A percentile compares a stretch with the other conserved stretches of the same genome.
Conservation (phyloP, 192 early-diverging fungal genomes). For the Rhizophlyctis rosea region DNA sequence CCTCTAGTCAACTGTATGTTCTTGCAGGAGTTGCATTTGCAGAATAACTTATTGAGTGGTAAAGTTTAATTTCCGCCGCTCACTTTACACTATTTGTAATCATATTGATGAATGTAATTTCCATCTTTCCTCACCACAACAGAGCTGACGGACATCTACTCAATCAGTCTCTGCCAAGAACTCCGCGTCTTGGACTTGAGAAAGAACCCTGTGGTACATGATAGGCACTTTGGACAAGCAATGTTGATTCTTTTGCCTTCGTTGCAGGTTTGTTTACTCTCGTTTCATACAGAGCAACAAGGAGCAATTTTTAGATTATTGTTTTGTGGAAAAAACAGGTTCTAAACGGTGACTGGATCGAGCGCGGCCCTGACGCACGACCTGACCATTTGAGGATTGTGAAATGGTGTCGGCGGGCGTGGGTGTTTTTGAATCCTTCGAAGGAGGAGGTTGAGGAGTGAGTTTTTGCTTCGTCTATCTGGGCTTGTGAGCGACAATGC, state of each 20-base stretch:
- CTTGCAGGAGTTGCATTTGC: constrained; percentile 16
- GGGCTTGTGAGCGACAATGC: not conserved
- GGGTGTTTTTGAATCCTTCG: constrained; percentile 7
- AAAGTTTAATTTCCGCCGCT: not conserved
- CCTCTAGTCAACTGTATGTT: constrained; percentile 19
- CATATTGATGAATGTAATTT: too few species aligned
- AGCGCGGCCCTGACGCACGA: not conserved
- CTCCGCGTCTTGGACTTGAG: constrained; percentile 10
- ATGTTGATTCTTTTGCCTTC: constrained; percentile 11
- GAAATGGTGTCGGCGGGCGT: constrained; percentile 15
- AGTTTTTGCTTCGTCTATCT: not conserved
- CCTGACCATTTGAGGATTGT: not conserved
- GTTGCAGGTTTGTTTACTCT: constrained; percentile 13
- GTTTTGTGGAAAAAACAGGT: too few species aligned
- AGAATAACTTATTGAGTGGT: constrained; percentile 25
- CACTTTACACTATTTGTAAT: not conserved
- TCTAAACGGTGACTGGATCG: constrained; percentile 6
- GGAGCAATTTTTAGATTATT: too few species aligned
- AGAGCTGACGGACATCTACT: constrained; percentile 14
- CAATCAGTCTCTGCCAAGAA: constrained; percentile 17
- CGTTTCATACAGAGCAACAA: too few species aligned
- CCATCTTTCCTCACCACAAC: too few species aligned
- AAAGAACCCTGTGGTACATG: constrained; percentile 10
- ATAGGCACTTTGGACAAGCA: constrained; percentile 6
- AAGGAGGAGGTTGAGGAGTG: constrained; percentile 16